Evolutionary conservation across 2,329 filamentous ascomycete genomes (phyloP).

Genomic region (Fusarium annulatum): DNA sequence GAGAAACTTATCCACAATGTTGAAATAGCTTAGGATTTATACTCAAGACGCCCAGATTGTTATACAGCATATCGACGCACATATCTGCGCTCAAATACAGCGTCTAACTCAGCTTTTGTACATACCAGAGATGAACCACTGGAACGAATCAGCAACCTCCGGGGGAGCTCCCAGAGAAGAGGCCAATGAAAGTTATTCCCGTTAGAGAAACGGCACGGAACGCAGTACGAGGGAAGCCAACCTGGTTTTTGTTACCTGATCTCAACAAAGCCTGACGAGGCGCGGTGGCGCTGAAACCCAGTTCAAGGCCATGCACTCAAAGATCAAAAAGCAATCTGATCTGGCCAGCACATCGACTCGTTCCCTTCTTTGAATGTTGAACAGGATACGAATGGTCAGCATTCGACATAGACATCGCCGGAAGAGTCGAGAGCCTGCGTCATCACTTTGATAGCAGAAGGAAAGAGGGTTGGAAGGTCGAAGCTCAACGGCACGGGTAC

Average conservation of each 20-base stretch:
- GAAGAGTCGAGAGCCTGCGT: background rate
- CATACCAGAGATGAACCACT: conserved; percentile 1
- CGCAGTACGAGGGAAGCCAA: conserved; percentile 12
- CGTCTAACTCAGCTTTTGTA: background rate
- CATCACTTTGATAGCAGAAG: background rate
- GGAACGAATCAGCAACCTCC: background rate
- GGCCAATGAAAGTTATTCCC: conserved; percentile 7
- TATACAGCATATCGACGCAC: background rate
- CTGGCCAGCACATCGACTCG: background rate
- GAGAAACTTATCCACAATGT: background rate
- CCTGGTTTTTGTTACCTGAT: background rate
- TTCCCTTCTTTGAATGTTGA: conserved; percentile 12
- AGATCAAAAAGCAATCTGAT: background rate
- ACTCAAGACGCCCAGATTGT: background rate
- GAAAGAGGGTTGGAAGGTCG: background rate
- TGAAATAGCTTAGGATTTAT: background rate
- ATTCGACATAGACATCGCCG: background rate
- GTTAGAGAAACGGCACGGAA: conserved; percentile 22
- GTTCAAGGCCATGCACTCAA: background rate
- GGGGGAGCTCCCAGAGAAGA: background rate
- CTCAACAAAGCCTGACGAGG: conserved; percentile 20
- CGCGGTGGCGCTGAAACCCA: conserved; percentile 19
- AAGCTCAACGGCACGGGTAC: background rate
- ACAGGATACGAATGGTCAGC: background rate
- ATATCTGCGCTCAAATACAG: background rate